phyloP scores from a whole-genome alignment of 805 yeast species.

The Suhomyces kilbournensis region DNA sequence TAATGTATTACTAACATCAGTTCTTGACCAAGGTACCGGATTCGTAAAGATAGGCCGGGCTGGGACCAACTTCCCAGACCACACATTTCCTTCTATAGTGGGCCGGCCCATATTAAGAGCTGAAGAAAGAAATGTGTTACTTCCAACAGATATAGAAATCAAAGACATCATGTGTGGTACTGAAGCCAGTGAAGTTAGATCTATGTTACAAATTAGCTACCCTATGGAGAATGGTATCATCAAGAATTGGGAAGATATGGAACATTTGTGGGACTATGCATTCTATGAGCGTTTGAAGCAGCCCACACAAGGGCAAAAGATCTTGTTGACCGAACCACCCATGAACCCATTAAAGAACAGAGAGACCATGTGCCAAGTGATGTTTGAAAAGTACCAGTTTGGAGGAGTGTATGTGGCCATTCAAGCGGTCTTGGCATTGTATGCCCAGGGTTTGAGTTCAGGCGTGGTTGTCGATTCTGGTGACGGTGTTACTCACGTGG shows the following conservation, averaged over 20 bases:
- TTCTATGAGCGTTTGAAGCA: slow-evolving; percentile 87
- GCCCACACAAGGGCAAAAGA: slow-evolving; percentile 70
- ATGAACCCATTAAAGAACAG: slow-evolving; percentile 92
- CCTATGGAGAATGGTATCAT: slow-evolving; percentile 99
- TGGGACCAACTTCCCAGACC: slow-evolving; percentile 95
- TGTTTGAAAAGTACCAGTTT: slow-evolving; percentile 88
- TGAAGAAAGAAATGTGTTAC: slow-evolving; percentile 69
- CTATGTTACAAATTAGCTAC: slow-evolving; percentile 87
- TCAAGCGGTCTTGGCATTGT: slow-evolving; percentile 96
- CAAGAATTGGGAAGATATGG: slow-evolving; percentile 98
- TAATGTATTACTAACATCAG: slow-evolving; percentile 32
- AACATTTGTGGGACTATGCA: slow-evolving; percentile 96
- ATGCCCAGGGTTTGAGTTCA: slow-evolving; percentile 93
- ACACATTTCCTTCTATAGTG: slow-evolving; percentile 94
- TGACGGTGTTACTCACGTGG: slow-evolving; percentile 97
- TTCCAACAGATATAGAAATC: slow-evolving; percentile 65
- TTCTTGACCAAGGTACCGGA: slow-evolving; percentile 98
- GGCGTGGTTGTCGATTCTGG: slow-evolving; percentile 99
- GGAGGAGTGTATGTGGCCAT: slow-evolving; percentile 94
- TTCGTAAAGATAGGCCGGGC: slow-evolving; percentile 96
- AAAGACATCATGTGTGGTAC: slow-evolving; percentile 97
- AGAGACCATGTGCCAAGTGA: slow-evolving; percentile 85
- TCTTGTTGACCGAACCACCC: slow-evolving; percentile 94
- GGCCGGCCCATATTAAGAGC: slow-evolving; percentile 97
- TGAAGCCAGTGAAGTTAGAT: slow-evolving; percentile 88